Conservation (phyloP, 2,329 filamentous ascomycete species). For the Grosmannia penicillata region DNA sequence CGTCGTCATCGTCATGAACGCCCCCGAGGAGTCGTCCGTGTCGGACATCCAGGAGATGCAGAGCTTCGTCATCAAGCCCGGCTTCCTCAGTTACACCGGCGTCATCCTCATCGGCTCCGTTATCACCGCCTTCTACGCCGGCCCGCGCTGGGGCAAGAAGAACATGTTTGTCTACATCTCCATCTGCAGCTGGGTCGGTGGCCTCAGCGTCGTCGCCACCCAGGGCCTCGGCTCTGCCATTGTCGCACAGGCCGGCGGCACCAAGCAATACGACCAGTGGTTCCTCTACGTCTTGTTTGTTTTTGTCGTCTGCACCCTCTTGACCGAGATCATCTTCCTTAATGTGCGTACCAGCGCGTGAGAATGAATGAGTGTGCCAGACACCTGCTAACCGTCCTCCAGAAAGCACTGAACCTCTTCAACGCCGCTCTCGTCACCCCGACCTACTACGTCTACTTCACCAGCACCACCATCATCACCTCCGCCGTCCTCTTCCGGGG, state of each 20-base stretch:
- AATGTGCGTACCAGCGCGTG: conserved; percentile 53
- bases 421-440: conserved; percentile 95
- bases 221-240: conserved; percentile 88
- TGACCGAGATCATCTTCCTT: conserved; percentile 89
- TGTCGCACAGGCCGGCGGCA: conserved; percentile 68
- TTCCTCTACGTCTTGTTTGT: conserved; percentile 85
- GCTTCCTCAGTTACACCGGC: conserved; percentile 74
- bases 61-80: conserved; percentile 68
- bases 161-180: conserved; percentile 96
- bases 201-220: conserved; percentile 85
- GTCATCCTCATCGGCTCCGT: conserved; percentile 61
- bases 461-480: conserved; percentile 84
- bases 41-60: conserved; percentile 87
- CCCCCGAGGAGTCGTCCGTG: conserved; percentile 72
- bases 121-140: conserved; percentile 65
- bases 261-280: conserved; percentile 91
- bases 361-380: background rate
- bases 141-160: conserved; percentile 82
- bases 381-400: conserved; percentile 11
- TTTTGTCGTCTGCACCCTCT: conserved; percentile 75
- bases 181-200: conserved; percentile 90
- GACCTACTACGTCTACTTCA: conserved; percentile 98
- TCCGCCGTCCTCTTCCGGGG: conserved; percentile 86
- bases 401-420: conserved; percentile 98
- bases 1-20: conserved; percentile 88